Evolutionary conservation across 2,329 filamentous ascomycete species (phyloP).

Genomic region (Tolypocladium guangdongense): DNA sequence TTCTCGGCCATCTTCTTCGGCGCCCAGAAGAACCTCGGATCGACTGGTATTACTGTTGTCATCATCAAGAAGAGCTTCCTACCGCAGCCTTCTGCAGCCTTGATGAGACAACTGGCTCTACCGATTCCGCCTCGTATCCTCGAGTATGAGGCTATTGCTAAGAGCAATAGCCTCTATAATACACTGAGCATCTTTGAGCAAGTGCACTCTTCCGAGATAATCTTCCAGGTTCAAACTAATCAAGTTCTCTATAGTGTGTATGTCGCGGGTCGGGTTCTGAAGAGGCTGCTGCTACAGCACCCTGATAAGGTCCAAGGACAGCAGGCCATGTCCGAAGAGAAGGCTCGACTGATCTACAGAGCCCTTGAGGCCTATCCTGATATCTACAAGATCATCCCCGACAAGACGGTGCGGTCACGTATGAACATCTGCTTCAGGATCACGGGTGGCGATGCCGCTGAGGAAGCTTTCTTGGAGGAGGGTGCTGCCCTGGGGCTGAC

Average conservation of each 20-base stretch:
- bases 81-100: conserved; percentile 55
- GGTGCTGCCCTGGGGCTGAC: conserved; percentile 43
- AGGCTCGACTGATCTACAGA: conserved; percentile 66
- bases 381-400: conserved; percentile 68
- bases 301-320: conserved; percentile 42
- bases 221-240: too few relatives aligned
- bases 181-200: conserved; percentile 72
- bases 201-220: too few relatives aligned
- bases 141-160: conserved; percentile 73
- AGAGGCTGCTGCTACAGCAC: too few relatives aligned
- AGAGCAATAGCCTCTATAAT: conserved; percentile 94
- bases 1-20: conserved; percentile 84
- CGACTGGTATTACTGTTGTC: conserved; percentile 75
- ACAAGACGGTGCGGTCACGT: conserved; percentile 63
- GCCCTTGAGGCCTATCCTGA: conserved; percentile 63
- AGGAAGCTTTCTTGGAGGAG: conserved; percentile 69
- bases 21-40: conserved; percentile 89
- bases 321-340: conserved; percentile 59
- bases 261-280: too few relatives aligned
- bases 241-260: too few relatives aligned
- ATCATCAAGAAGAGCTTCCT: conserved; percentile 76
- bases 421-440: conserved; percentile 97
- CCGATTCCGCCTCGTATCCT: conserved; percentile 70
- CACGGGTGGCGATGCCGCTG: conserved; percentile 48
- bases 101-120: conserved; percentile 66